phyloP scores from a whole-genome alignment of 257 asterid species.

The Coffea canephora region DNA sequence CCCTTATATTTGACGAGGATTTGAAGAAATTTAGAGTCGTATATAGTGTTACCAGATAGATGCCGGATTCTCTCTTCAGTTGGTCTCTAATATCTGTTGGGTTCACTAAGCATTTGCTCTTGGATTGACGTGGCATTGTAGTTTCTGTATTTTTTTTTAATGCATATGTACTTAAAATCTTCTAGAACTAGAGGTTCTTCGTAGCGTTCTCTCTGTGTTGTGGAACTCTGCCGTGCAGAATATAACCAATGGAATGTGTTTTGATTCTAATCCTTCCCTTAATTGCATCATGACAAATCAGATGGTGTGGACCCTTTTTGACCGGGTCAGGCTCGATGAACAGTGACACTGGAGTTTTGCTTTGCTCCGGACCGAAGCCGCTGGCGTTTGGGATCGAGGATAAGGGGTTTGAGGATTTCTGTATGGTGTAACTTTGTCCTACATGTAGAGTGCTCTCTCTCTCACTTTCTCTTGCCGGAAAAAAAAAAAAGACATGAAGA shows the following conservation, averaged over 20 bases:
- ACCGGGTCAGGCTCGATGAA: background rate
- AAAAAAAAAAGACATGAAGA: too few species aligned
- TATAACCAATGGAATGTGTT: background rate
- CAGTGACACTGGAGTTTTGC: background rate
- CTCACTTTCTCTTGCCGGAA: too few species aligned
- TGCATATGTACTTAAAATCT: background rate
- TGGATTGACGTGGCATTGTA: background rate
- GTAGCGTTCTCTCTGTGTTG: background rate
- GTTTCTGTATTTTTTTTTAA: conserved; percentile 8
- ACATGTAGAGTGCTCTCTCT: too few species aligned
- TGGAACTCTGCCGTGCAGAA: background rate
- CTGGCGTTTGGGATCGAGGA: background rate
- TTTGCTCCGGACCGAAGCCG: background rate
- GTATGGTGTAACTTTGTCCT: background rate
- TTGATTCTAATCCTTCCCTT: background rate
- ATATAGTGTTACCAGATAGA: conserved; percentile 10
- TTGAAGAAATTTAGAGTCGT: conserved; percentile 14
- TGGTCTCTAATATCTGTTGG: background rate
- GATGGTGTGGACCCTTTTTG: background rate
- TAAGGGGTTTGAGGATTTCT: background rate
- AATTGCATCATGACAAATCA: background rate
- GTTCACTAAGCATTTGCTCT: conserved; percentile 12
- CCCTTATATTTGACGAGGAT: conserved; percentile 14
- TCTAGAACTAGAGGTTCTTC: conserved; percentile 5
- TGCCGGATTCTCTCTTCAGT: conserved; percentile 13